Evolutionary conservation across 164 flowering plant genomes (phyloP).

Genomic region (Magnolia kwangsiensis): DNA sequence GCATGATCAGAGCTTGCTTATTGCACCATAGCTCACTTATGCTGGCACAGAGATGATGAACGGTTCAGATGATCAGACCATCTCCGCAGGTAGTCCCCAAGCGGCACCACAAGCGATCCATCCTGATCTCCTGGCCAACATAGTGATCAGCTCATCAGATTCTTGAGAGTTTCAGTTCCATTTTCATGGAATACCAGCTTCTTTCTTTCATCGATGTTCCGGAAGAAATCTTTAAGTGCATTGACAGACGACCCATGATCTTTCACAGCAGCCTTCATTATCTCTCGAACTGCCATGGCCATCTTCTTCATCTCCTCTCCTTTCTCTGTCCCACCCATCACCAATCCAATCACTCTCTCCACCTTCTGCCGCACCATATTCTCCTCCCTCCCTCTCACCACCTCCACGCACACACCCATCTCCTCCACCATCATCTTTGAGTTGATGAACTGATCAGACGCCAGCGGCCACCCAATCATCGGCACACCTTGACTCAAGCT

Average conservation of each 20-base stretch:
- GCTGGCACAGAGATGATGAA: too few relatives aligned
- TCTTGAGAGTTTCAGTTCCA: too few relatives aligned
- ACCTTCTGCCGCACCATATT: neutral
- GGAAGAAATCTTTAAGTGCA: conserved; percentile 12
- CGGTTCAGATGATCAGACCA: too few relatives aligned
- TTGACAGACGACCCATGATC: conserved; percentile 7
- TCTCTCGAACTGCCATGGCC: conserved; percentile 1
- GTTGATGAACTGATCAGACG: conserved; percentile 12
- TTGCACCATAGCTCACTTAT: too few relatives aligned
- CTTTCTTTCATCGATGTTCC: neutral
- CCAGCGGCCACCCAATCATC: conserved; percentile 10
- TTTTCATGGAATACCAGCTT: neutral
- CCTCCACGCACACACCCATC: conserved; percentile 11
- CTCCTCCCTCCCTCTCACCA: conserved; percentile 3
- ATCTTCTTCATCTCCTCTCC: conserved; percentile 11
- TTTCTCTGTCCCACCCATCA: conserved; percentile 13
- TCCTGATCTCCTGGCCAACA: too few relatives aligned
- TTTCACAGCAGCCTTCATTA: neutral
- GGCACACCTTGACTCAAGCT: conserved; percentile 13
- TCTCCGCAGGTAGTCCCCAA: too few relatives aligned
- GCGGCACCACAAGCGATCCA: too few relatives aligned
- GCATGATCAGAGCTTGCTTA: too few relatives aligned
- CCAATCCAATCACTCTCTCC: conserved; percentile 4
- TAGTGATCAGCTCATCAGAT: too few relatives aligned
- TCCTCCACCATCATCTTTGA: conserved; percentile 17